These are phyloP conservation scores for Saccharum officinarum DNA, from an alignment of 176 grass and related monocot species.

Conservation along the genomic window DNA sequence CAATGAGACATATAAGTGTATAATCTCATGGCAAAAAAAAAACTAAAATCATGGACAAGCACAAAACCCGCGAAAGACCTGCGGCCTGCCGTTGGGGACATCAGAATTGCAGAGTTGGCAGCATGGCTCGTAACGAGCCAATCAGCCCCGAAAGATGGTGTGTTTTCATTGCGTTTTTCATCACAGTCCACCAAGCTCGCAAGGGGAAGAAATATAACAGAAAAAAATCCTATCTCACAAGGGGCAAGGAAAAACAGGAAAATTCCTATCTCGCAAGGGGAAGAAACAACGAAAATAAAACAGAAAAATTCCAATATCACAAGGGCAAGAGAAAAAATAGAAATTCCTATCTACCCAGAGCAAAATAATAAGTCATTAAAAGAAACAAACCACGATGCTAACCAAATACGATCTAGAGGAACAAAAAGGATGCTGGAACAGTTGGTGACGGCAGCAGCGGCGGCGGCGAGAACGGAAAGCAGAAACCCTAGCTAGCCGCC, in stretches of 20 bases:
- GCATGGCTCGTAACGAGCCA: constrained; percentile 21
- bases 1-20: not conserved
- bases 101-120: constrained; percentile 50
- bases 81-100: not conserved
- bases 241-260: not conserved
- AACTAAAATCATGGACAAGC: not conserved
- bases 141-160: constrained; percentile 52
- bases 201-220: not conserved
- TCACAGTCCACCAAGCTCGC: constrained; percentile 23
- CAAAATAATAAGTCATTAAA: no score
- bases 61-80: not conserved
- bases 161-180: constrained; percentile 37
- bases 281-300: no score
- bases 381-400: no score
- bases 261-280: no score
- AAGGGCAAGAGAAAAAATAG: no score
- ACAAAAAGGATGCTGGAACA: no score
- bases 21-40: not conserved
- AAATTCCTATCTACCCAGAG: no score
- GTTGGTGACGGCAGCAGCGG: no score
- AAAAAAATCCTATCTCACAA: not conserved
- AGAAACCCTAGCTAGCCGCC: not conserved
- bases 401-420: no score
- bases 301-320: no score
- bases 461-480: not conserved